Evolutionary conservation across 176 grass and related monocot species (phyloP).

Genomic region (Triticum urartu): DNA sequence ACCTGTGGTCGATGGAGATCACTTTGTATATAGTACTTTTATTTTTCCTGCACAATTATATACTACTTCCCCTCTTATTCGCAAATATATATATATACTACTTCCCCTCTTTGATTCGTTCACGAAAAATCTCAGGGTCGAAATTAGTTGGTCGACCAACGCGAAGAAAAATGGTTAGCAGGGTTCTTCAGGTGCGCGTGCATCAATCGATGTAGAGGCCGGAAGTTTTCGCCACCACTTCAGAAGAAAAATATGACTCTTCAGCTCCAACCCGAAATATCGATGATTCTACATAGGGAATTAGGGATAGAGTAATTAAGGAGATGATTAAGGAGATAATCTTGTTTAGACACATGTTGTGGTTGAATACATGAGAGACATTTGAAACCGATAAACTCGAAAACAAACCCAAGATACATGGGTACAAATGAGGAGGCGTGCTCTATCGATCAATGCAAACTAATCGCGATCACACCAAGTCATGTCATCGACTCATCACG

Average conservation of each 20-base stretch:
- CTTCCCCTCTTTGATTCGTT: too few relatives aligned
- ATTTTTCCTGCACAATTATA: too few relatives aligned
- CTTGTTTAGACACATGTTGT: neutral
- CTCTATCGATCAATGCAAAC: neutral
- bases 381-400: neutral
- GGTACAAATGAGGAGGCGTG: neutral
- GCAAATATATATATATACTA: too few relatives aligned
- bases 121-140: neutral
- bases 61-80: too few relatives aligned
- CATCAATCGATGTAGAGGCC: too few relatives aligned
- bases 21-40: neutral
- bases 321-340: neutral
- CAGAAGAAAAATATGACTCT: too few relatives aligned
- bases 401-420: neutral
- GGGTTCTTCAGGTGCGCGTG: too few relatives aligned
- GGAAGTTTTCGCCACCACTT: too few relatives aligned
- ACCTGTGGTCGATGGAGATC: neutral
- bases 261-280: neutral
- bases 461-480: neutral
- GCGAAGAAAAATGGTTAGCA: too few relatives aligned
- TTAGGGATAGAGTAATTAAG: neutral
- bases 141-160: neutral
- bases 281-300: neutral
- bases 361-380: neutral
- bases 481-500: neutral